Conservation (phyloP, 805 yeast genomes). For the Zygosaccharomyces siamensis region DNA sequence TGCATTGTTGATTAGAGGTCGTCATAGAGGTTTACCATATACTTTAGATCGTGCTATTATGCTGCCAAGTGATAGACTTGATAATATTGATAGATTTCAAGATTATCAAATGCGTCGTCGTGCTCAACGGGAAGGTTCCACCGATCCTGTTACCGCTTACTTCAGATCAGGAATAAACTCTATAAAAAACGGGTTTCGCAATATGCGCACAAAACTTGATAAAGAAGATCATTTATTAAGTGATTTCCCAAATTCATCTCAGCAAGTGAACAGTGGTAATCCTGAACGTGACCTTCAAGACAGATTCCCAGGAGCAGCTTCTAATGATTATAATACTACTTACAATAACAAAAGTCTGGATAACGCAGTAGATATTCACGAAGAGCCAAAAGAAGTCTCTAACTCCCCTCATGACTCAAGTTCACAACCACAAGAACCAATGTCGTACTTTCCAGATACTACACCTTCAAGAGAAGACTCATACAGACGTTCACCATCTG, state of each 20-base stretch:
- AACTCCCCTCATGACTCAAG: constrained; percentile 1
- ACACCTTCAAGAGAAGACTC: not conserved
- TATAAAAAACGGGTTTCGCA: constrained; percentile 3
- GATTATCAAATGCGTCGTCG: constrained; percentile 30
- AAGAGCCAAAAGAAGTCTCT: constrained; percentile 1
- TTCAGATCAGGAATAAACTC: constrained; percentile 18
- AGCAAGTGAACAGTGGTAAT: not conserved
- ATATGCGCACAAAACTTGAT: constrained; percentile 2
- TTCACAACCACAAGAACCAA: constrained; percentile 4
- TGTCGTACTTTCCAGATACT: not conserved
- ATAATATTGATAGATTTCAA: constrained; percentile 55
- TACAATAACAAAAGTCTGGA: not conserved
- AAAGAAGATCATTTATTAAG: constrained; percentile 8
- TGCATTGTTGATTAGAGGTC: constrained; percentile 88
- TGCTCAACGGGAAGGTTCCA: constrained; percentile 3
- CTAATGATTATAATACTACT: not conserved
- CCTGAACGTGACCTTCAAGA: not conserved
- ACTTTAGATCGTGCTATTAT: constrained; percentile 90
- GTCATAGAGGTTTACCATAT: constrained; percentile 95
- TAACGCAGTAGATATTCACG: not conserved
- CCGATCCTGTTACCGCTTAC: constrained; percentile 31
- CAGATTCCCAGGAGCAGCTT: not conserved
- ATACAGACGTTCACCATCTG: not conserved
- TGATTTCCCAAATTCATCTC: not conserved
- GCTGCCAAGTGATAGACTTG: constrained; percentile 66